phyloP scores from a whole-genome alignment of 75 land plant species.

The Sequoia sempervirens region DNA sequence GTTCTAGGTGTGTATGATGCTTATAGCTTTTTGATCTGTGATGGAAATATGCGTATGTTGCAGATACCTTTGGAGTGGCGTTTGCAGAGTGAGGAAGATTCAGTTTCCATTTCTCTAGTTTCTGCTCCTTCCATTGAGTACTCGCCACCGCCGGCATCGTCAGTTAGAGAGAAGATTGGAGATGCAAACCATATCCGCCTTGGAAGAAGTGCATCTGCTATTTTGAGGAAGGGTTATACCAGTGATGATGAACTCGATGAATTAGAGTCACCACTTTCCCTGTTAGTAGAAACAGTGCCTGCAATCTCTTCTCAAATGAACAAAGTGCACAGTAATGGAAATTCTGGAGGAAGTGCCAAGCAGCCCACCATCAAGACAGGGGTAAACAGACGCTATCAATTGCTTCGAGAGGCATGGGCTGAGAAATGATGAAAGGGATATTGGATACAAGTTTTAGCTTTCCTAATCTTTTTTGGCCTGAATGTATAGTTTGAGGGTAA shows the following conservation, averaged over 20 bases:
- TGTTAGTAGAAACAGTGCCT: constrained; percentile 36
- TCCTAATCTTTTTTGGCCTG: neutral
- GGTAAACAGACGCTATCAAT: constrained; percentile 42
- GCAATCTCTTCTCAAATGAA: neutral
- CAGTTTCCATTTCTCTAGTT: constrained; percentile 40
- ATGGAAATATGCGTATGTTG: neutral
- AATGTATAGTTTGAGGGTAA: constrained; percentile 5
- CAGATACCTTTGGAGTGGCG: constrained; percentile 36
- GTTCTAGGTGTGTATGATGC: neutral
- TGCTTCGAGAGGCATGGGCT: constrained; percentile 79
- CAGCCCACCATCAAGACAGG: constrained; percentile 10
- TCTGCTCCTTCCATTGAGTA: constrained; percentile 62
- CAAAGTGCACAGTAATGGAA: constrained; percentile 14
- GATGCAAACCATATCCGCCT: constrained; percentile 29
- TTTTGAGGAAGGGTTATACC: constrained; percentile 77
- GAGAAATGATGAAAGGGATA: constrained; percentile 11
- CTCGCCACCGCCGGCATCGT: constrained; percentile 48
- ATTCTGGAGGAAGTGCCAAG: constrained; percentile 8
- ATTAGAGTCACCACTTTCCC: constrained; percentile 55
- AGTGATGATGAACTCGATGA: constrained; percentile 94
- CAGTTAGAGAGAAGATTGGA: constrained; percentile 64
- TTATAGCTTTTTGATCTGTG: neutral
- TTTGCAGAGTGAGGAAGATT: constrained; percentile 28
- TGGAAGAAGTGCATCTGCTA: constrained; percentile 42
- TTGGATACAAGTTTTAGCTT: neutral